phyloP scores from a whole-genome alignment of 768 basidiomycete genomes.

The Phanerochaete carnosa region DNA sequence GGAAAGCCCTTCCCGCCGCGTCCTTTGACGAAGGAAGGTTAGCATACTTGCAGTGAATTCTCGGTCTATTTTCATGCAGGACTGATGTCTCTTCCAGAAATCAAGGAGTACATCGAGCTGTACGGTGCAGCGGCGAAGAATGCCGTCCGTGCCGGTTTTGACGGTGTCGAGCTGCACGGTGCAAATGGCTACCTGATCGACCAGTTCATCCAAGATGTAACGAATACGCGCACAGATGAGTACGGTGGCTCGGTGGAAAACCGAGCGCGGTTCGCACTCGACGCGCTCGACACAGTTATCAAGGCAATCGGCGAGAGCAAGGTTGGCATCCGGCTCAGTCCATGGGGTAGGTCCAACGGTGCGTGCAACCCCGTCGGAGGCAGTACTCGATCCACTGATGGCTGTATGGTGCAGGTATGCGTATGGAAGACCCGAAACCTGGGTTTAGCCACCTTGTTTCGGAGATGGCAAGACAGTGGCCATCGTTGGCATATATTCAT shows the following conservation, averaged over 20 bases:
- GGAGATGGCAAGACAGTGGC: conserved; percentile 34
- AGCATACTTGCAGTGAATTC: too few species aligned
- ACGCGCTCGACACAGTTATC: conserved; percentile 36
- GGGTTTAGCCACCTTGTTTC: conserved; percentile 49
- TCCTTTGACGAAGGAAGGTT: conserved; percentile 16
- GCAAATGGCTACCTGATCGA: conserved; percentile 32
- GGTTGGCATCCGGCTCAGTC: conserved; percentile 40
- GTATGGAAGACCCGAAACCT: conserved; percentile 49
- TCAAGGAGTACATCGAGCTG: too few species aligned
- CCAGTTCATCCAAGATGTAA: conserved; percentile 37
- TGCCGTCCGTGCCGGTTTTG: too few species aligned
- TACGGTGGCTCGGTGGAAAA: conserved; percentile 51
- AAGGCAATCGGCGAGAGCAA: conserved; percentile 36
- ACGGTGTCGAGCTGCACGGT: conserved; percentile 24
- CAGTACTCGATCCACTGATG: conserved; percentile 8
- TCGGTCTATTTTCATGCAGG: too few species aligned
- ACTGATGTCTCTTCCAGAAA: too few species aligned
- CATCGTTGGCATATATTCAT: conserved; percentile 39
- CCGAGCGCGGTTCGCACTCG: conserved; percentile 42
- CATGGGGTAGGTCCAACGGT: conserved; percentile 26
- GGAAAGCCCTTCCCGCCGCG: conserved; percentile 9
- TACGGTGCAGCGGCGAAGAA: too few species aligned
- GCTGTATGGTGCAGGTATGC: conserved; percentile 38
- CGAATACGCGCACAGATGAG: conserved; percentile 43
- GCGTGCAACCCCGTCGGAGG: not conserved